Conservation (phyloP, 208 protist species). For the Leptomonas pyrrhocoris region DNA sequence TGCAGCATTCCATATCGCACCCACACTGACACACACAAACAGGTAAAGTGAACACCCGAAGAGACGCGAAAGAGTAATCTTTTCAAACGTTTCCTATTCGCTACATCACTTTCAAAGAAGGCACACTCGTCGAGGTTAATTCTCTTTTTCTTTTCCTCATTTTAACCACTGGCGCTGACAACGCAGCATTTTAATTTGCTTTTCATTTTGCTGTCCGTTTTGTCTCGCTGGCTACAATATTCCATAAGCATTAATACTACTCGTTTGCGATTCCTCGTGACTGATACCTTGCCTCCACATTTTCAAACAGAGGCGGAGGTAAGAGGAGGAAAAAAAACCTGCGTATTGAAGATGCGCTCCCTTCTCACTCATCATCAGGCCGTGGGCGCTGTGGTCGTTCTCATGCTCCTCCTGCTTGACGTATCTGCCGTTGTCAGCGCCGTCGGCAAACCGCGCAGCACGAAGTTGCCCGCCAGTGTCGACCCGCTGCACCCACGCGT, state of each 20-base stretch:
- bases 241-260: too few species aligned
- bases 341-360: not conserved
- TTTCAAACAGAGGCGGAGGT: not conserved
- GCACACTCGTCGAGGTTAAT: too few species aligned
- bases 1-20: too few species aligned
- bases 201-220: not conserved
- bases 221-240: not conserved
- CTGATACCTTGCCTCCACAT: too few species aligned
- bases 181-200: not conserved
- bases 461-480: conserved; percentile 2
- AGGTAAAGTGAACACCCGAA: too few species aligned
- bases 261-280: too few species aligned
- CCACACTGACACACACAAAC: too few species aligned
- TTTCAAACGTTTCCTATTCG: too few species aligned
- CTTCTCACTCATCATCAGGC: not conserved
- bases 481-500: conserved; percentile 47
- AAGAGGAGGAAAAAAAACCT: not conserved
- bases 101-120: too few species aligned
- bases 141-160: too few species aligned
- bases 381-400: conserved; percentile 1
- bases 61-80: too few species aligned
- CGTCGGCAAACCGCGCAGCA: conserved; percentile 4
- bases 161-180: too few species aligned
- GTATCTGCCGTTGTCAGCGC: conserved; percentile 10
- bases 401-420: conserved; percentile 17